Percentiles rank a stretch among this genome's conserved stretches.
phyloP scores from a whole-genome alignment of 2,329 filamentous ascomycete genomes.

The Xylaria sp. region DNA sequence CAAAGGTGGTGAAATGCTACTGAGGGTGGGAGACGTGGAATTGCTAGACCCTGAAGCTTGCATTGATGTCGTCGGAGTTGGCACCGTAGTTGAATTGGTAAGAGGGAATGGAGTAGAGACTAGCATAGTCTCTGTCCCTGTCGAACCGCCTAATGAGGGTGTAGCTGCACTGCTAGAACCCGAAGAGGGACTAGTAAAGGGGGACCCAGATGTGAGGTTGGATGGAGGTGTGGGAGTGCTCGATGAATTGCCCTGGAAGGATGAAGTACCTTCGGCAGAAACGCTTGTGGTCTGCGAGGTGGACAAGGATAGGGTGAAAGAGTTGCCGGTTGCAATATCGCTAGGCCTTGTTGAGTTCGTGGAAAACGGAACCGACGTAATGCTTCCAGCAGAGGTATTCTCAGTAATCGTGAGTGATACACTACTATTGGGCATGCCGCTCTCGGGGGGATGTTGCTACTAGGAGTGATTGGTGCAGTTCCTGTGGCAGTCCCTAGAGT shows the following conservation, averaged over 20 bases:
- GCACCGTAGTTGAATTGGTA: conserved; percentile 5
- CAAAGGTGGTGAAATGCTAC: background rate
- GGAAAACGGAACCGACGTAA: background rate
- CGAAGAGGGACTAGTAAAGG: background rate
- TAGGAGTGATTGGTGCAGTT: background rate
- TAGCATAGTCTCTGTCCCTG: background rate
- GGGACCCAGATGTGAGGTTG: conserved; percentile 3
- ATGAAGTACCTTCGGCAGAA: background rate
- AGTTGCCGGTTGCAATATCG: background rate
- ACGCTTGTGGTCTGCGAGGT: background rate
- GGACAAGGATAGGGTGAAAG: background rate
- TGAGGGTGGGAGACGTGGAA: background rate
- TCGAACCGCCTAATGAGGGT: background rate
- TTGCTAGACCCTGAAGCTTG: background rate
- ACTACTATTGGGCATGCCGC: background rate
- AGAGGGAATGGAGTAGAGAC: background rate
- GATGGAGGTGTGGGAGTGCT: background rate
- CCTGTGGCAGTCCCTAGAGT: conserved; percentile 2
- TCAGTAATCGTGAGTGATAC: background rate
- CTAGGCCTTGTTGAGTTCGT: background rate
- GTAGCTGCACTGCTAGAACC: background rate
- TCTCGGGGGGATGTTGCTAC: background rate
- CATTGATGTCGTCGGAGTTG: background rate
- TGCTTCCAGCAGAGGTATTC: background rate
- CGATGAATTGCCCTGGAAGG: background rate